Evolutionary conservation across 176 grass and related monocot species (phyloP).

Genomic region (Aegilops sharonensis): DNA sequence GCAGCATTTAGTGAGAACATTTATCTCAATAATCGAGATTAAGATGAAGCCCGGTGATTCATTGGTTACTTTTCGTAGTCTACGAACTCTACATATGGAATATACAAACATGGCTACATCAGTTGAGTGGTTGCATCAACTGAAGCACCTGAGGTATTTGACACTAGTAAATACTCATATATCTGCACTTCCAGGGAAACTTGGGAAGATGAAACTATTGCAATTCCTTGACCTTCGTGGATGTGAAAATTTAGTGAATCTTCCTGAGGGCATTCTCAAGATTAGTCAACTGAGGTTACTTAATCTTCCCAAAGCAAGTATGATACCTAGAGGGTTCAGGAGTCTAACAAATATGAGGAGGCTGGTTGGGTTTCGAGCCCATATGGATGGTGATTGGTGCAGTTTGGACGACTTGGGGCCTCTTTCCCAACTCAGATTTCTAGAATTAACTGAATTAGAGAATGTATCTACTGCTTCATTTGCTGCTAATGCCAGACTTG

Average conservation of each 20-base stretch:
- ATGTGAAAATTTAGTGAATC: background rate
- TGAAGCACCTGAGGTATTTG: slow-evolving; percentile 41
- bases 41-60: background rate
- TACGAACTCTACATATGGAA: slow-evolving; percentile 20
- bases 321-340: background rate
- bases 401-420: background rate
- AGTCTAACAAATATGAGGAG: background rate
- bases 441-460: background rate
- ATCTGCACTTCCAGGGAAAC: background rate
- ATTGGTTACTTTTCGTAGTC: background rate
- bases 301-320: too few relatives aligned
- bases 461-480: background rate
- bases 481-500: background rate
- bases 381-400: background rate
- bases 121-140: background rate
- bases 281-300: background rate
- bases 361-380: background rate
- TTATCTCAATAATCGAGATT: background rate
- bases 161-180: background rate
- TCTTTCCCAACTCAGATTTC: background rate
- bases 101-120: background rate
- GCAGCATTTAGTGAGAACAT: background rate
- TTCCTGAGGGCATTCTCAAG: background rate
- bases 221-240: background rate
- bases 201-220: slow-evolving; percentile 25